Evolutionary conservation across 169 alveolate species (phyloP).

Genomic region (Plasmodium blacklocki): DNA sequence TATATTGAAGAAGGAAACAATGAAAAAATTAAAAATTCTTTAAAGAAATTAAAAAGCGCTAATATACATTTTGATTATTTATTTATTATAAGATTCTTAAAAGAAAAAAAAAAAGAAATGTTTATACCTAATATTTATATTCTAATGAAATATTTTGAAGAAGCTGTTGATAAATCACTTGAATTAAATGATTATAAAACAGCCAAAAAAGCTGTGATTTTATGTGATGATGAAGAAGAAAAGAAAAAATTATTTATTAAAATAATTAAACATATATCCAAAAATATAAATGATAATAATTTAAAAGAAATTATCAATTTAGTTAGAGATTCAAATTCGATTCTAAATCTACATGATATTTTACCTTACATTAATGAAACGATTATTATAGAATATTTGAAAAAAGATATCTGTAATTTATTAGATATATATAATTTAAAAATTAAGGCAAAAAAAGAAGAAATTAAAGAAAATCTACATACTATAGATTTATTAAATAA

Average conservation of each 20-base stretch:
- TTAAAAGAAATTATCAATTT: slow-evolving; percentile 72
- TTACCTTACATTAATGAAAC: slow-evolving; percentile 74
- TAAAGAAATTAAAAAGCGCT: slow-evolving; percentile 58
- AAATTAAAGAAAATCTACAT: slow-evolving; percentile 64
- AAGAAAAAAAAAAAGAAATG: slow-evolving; percentile 73
- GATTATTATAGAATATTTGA: slow-evolving; percentile 51
- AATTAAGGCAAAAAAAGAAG: slow-evolving; percentile 76
- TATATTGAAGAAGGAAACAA: slow-evolving; percentile 67
- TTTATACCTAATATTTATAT: slow-evolving; percentile 74
- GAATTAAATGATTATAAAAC: slow-evolving; percentile 65
- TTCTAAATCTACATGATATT: slow-evolving; percentile 70
- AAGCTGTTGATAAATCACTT: slow-evolving; percentile 74
- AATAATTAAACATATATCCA: slow-evolving; percentile 66
- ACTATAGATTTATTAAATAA: slow-evolving; percentile 61
- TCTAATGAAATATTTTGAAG: slow-evolving; percentile 74
- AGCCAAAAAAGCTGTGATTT: slow-evolving; percentile 68
- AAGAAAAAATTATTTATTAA: slow-evolving; percentile 76
- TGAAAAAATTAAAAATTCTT: slow-evolving; percentile 50
- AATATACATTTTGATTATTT: slow-evolving; percentile 66
- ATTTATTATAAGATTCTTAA: slow-evolving; percentile 70
- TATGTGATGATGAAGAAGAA: slow-evolving; percentile 76
- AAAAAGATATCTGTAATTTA: slow-evolving; percentile 72
- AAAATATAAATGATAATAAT: slow-evolving; percentile 66
- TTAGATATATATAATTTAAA: slow-evolving; percentile 66
- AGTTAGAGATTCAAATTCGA: slow-evolving; percentile 68